These are phyloP conservation scores for Westerdykella ornata DNA, from an alignment of 2,329 filamentous ascomycete genomes.

Conservation along the genomic window DNA sequence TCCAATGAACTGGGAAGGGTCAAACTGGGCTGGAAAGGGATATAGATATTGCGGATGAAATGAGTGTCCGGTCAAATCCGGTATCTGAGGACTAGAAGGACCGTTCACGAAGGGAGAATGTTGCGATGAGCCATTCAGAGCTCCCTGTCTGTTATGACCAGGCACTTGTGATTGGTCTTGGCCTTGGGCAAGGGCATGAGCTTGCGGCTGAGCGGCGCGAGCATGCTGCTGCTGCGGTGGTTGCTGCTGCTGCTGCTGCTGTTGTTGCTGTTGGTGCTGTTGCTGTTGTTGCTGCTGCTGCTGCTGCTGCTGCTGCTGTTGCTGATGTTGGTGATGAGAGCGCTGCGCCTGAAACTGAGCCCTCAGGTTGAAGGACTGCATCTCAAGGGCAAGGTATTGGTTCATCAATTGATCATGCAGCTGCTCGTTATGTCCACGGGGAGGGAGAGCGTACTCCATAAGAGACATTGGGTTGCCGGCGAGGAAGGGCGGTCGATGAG, in stretches of 20 bases:
- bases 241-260: conserved; percentile 25
- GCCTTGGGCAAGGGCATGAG: conserved; percentile 35
- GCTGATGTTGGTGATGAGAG: conserved; percentile 23
- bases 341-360: conserved; percentile 34
- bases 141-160: conserved; percentile 19
- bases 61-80: conserved; percentile 23
- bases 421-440: conserved; percentile 36
- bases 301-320: conserved; percentile 34
- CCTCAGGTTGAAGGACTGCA: conserved; percentile 35
- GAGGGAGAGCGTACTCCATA: conserved; percentile 40
- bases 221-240: conserved; percentile 34
- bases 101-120: conserved; percentile 31
- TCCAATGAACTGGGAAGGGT: conserved; percentile 33
- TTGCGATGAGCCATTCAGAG: conserved; percentile 38
- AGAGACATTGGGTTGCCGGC: conserved; percentile 11
- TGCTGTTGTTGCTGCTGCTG: conserved; percentile 31
- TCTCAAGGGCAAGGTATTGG: conserved; percentile 44
- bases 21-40: conserved; percentile 42
- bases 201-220: conserved; percentile 33
- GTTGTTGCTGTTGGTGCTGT: conserved; percentile 33
- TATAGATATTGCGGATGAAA: conserved; percentile 39
- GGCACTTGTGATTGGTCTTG: conserved; percentile 13
- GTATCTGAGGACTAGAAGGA: conserved; percentile 27
- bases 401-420: conserved; percentile 46
- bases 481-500: conserved; percentile 35